These are phyloP conservation scores for Xylariaceae sp. DNA, from an alignment of 2,329 filamentous ascomycete species.

Conservation along the genomic window DNA sequence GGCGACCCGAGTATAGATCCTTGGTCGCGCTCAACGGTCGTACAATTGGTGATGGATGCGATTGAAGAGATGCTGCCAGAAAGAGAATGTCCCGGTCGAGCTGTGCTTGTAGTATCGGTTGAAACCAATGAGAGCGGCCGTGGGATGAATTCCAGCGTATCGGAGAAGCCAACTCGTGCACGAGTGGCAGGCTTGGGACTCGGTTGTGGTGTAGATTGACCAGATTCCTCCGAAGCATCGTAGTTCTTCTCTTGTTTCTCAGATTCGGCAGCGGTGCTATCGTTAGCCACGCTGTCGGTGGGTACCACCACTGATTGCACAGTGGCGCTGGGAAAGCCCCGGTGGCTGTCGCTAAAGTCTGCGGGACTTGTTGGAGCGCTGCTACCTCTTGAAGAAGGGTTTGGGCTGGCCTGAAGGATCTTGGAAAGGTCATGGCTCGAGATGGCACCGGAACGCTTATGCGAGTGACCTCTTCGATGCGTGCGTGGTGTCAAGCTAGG, in stretches of 20 bases:
- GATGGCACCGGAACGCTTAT: conserved; percentile 77
- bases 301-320: conserved; percentile 10
- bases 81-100: conserved; percentile 66
- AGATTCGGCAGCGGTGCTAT: conserved; percentile 14
- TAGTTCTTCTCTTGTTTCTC: conserved; percentile 32
- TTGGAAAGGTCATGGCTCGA: conserved; percentile 77
- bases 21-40: conserved; percentile 39
- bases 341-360: conserved; percentile 36
- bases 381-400: conserved; percentile 47
- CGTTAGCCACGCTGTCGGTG: conserved; percentile 12
- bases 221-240: conserved; percentile 12
- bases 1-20: conserved; percentile 35
- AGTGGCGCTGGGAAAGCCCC: conserved; percentile 21
- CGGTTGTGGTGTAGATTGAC: conserved; percentile 25
- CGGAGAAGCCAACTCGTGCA: conserved; percentile 76
- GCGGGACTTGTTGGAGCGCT: conserved; percentile 64
- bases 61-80: conserved; percentile 79
- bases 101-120: conserved; percentile 76
- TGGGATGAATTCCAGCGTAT: conserved; percentile 78
- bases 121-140: conserved; percentile 80
- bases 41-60: conserved; percentile 53
- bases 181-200: conserved; percentile 39
- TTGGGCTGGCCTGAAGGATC: conserved; percentile 57
- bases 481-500: conserved; percentile 48
- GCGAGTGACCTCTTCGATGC: conserved; percentile 66